Evolutionary conservation across 1,284 basidiomycete species (phyloP), one percentile per base, ranked within the genome.

Genomic region (Albatrellus sp.): DNA sequence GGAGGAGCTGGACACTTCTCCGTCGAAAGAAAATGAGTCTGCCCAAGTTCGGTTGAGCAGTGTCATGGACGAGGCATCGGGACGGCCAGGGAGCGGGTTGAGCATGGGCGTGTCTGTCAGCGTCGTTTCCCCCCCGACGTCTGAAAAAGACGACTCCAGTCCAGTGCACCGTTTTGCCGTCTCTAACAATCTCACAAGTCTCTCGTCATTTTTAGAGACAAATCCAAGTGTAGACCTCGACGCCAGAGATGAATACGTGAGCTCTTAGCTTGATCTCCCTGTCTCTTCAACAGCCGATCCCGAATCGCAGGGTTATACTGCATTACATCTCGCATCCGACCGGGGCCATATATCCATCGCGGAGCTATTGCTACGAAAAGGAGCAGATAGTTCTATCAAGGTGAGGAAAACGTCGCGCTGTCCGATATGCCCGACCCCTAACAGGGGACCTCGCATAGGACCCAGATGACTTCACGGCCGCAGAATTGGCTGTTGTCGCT

Each of bases 281-380:
- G 31, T 37, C 16, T 10, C 29, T 24, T 13, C 42, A 48, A 35
- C 11, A 20, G 12, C 28, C 46, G n/a, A 43, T 38, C 32, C 35
- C 43, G 45, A 47, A 14, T 35, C 6, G 2, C 57, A 92, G 87
- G 90, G 86, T 30, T 91, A 87, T 57, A 86, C 90, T 0, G 72
- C 90, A 11, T 60, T 94, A 19, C 90, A 94, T 55, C 69, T 93
- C 0, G 90, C 90, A 1, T 77, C 78, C 14, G 90, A 94, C 57
- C 69, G 90, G 57, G 90, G 90, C 0, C 72, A 79, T 52, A 44
- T 66, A 3, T 64, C 66, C 0, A 63, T 74, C 0, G 83, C 85
- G 3, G 61, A 70, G 51, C 46, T 77, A 2, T 60, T 94, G 24
- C 58, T 92, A n/a, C 54, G 63, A 9, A 66, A 67, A 36, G 87